Base-by-base conservation (phyloP, 495 filamentous ascomycete genomes). In the Tirmania nivea region DNA sequence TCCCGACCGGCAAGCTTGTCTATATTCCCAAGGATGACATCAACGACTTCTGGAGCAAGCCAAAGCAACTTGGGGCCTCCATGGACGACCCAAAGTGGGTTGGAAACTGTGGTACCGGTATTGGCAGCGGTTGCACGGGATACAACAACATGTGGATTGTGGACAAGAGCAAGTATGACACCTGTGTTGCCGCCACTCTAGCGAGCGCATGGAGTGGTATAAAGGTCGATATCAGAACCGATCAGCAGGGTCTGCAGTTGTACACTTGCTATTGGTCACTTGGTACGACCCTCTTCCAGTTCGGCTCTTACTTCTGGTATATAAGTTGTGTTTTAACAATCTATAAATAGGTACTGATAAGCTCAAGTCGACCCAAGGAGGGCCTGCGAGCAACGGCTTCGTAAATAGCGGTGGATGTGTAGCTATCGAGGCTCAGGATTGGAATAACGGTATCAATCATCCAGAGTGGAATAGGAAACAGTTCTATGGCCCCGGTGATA, bases 91-190 rank as follows among this genome's bases (percentile, higher is more conserved):
- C 74, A 37, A 65, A 70, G 9, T 81, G 84, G 55, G 64, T 71
- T 7, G 77, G 75, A 34, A 75, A 78, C 55, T 86, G 82, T 60
- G 85, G 85, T 39, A 73, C 70, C 36, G n/a, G n/a, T 25, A 25
- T 1, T 25, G 54, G 69, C 62, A 66, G 71, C 52, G 73, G 70
- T 34, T 92, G 85, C 68, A 80, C 75, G 34, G 85, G 85, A 37
- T 86, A 86, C 66, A 85, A 86, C 67, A 83, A 80, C 50, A 83
- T 79, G 64, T 86, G 76, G 69, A 67, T 86, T 55, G 69, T 84
- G 47, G 80, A 86, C 50, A 74, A 76, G 42, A 58, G 69, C 48
- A 63, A 65, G 11, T 72, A 74, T 10, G 67, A 82, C 51, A 74
- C 78, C 11, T 76, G 73, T 2, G 69, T 84, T 2, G 63, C 78